A percentile compares a stretch with the other conserved stretches of the same genome.
phyloP scores from a whole-genome alignment of 2,329 filamentous ascomycete genomes.

The Myriosclerotinia duriaeana region DNA sequence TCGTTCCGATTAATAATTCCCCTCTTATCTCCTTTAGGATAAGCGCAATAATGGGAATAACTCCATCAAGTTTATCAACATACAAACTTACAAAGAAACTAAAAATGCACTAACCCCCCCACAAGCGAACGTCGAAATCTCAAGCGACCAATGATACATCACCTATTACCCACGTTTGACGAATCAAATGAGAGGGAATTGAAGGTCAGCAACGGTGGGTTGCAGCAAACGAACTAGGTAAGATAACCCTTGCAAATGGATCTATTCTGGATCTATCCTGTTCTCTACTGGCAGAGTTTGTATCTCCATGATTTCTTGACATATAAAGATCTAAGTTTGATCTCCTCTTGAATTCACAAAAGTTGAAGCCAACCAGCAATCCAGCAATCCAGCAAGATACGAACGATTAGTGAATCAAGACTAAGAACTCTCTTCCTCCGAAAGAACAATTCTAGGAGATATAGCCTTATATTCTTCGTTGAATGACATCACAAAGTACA shows the following conservation, averaged over 20 bases:
- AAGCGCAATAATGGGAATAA: not conserved
- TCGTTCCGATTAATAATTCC: not conserved
- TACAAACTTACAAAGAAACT: too few species aligned
- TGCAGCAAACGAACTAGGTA: not conserved
- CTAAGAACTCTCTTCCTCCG: not conserved
- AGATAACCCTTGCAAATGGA: not conserved
- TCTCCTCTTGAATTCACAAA: not conserved
- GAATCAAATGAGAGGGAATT: constrained; percentile 7
- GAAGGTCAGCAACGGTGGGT: constrained; percentile 14
- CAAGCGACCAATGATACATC: not conserved
- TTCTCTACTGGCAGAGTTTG: not conserved
- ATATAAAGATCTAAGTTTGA: constrained; percentile 4
- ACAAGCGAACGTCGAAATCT: not conserved
- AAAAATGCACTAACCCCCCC: not conserved
- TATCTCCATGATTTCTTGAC: not conserved
- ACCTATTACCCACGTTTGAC: constrained; percentile 7
- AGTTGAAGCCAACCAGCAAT: not conserved
- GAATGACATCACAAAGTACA: constrained; percentile 9
- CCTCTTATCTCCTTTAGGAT: not conserved
- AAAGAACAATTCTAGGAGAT: not conserved
- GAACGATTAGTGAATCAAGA: not conserved
- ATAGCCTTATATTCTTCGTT: not conserved
- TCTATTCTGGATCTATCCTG: not conserved
- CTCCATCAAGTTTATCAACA: too few species aligned
- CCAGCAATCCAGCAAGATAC: not conserved